Evolutionary conservation across 352 stramenopile genomes (phyloP), one percentile per base, ranked within the genome.

Genomic region (Thalassiosira mediterranea): DNA sequence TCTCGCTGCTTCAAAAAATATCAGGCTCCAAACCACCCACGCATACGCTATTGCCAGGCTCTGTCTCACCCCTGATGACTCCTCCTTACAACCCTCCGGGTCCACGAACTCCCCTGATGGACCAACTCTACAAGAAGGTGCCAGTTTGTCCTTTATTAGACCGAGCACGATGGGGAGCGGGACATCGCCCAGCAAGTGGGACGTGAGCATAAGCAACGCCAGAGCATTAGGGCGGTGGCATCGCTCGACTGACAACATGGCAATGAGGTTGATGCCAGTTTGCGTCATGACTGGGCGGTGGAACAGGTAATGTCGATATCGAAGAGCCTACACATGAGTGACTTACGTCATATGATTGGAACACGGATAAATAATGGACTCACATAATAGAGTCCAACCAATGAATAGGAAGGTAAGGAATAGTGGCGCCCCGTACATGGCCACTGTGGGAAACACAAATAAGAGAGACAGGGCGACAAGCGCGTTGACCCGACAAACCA

Each of bases 111-210:
- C 64, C 19, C 73, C 72, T 40, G 57, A 60, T 40, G 46, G 31
- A 4, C 61, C 68, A 11, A 83, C 44, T 51, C 57, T 34, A 34
- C 95, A 98, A 38, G 86, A 79, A 5, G 96, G 95, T n/a, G 95
- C 95, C 78, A 96, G 93, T 25, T 82, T 65, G 72, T 98, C 96
- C 83, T 97, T 97, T 57, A 98, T 87, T 64, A 77, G 87, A 10
- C 96, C 96, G 26, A 98, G 79, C 44, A 98, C 87, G 44, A 98
- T 94, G 1, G 96, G 96, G 13, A 93, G 94, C 21, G 96, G 95
- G 10, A 98, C 96, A 81, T 98, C 96, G 4, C 96, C 96, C 8
- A 98, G 81, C 7, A 91, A 82, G 83, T 98, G 96, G 56, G 97
- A 96, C 29, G 96, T 70, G 4, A 98, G 76, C 44, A 91, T 96